Evolutionary conservation across 805 yeast species (phyloP), one percentile per base, ranked within the genome.

Genomic region (Kluyveromyces aestuarii): DNA sequence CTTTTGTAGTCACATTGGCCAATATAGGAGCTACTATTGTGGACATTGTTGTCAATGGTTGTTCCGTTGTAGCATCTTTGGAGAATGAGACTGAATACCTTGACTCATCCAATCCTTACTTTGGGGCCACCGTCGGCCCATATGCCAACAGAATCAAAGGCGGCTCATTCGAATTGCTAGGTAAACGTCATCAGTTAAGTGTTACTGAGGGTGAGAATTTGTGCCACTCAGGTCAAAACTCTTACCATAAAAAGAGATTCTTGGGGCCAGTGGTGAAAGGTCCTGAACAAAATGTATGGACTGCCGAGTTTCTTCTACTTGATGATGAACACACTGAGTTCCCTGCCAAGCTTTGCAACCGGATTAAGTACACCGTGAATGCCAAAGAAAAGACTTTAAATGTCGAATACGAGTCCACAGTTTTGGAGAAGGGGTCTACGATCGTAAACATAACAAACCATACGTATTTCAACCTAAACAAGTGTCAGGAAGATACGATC

Each of bases 101-200:
- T 17, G 55, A 56, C 19, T 52, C 60, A 17, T 59, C 68, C 33
- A 73, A 76, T 56, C 79, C 80, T 17, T 79, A 69, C 59, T 72
- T 81, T 49, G 87, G 87, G 37, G 79, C 85, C 27, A 76, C 84
- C 17, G 73, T 81, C 38, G 88, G 88, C 27, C 71, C 87, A 41
- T 75, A 71, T 50, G 86, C 86, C 47, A 82, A 82, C 61, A 71
- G 87, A 50, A 74, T 82, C 45, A 59, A 61, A 40, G 66, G 68
- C 40, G 82, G 79, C 30, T 52, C 58, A 45, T 70, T 78, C 52
- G 46, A 52, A 13, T 50, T 80, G 19, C 67, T 69, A 36, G 79
- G 75, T 6, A 58, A 64, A 46, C 57, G 61, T 11, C 74, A 70
- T 56, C 57, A 66, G 19, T 62, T 81, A 48, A 68, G 72, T 18